A percentile compares a stretch with the other conserved stretches of the same genome.
phyloP scores from a whole-genome alignment of 1,284 basidiomycete species.

The Ganoderma sinense region DNA sequence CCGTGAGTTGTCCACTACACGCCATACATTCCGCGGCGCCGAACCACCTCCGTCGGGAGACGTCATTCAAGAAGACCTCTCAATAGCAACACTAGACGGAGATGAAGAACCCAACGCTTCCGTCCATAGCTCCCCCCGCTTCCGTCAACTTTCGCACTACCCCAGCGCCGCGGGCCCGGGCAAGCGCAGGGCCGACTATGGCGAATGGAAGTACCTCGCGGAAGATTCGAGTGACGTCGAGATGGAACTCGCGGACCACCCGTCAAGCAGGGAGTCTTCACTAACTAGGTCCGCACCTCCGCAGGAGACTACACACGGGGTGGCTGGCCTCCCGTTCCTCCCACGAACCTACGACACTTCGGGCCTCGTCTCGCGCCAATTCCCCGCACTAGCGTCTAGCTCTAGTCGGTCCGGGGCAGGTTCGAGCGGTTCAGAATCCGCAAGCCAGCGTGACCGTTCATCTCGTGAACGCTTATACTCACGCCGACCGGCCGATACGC shows the following conservation, averaged over 20 bases:
- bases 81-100: not conserved
- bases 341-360: constrained; percentile 25
- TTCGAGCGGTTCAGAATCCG: constrained; percentile 3
- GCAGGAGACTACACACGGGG: not conserved
- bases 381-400: constrained; percentile 5
- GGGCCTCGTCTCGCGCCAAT: constrained; percentile 10
- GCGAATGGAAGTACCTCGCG: constrained; percentile 27
- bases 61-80: not conserved
- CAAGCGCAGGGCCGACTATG: constrained; percentile 22
- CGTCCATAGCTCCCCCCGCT: not conserved
- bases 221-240: constrained; percentile 28
- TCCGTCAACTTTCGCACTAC: not conserved
- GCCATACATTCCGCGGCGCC: constrained; percentile 15
- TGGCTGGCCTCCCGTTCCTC: constrained; percentile 19
- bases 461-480: constrained; percentile 4
- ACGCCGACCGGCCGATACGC: not conserved
- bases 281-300: constrained; percentile 19
- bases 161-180: constrained; percentile 6
- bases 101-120: not conserved
- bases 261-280: constrained; percentile 28
- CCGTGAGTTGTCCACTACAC: constrained; percentile 11
- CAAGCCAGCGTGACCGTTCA: constrained; percentile 5
- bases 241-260: constrained; percentile 14
- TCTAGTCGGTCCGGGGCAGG: constrained; percentile 15
- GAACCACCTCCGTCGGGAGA: not conserved